phyloP scores from a whole-genome alignment of 768 basidiomycete species.

The Neoboletus magnificus region DNA sequence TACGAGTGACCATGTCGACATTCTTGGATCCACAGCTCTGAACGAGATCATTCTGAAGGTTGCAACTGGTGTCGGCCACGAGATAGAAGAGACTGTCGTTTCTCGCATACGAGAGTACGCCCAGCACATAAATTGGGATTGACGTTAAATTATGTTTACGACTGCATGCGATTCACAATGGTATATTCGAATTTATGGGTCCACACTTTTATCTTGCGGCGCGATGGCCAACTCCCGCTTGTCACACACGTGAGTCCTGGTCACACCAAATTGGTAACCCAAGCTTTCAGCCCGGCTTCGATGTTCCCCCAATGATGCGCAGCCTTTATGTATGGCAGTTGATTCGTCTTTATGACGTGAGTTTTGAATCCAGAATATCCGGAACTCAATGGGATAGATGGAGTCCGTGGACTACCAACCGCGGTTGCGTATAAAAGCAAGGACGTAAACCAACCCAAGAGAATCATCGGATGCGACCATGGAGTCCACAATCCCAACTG shows the following conservation, averaged over 20 bases:
- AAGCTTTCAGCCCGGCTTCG: not conserved
- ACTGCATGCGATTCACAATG: not conserved
- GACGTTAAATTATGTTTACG: conserved; percentile 15
- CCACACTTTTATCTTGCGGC: not conserved
- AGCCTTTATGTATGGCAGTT: not conserved
- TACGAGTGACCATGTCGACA: conserved; percentile 89
- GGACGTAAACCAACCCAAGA: not conserved
- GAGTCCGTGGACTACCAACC: not conserved
- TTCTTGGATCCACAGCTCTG: conserved; percentile 71
- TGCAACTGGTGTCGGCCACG: conserved; percentile 76
- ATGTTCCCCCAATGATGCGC: not conserved
- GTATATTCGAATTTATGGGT: conserved; percentile 1
- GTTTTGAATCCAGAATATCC: not conserved
- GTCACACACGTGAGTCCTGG: not conserved
- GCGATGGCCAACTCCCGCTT: not conserved
- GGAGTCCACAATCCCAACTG: conserved; percentile 20
- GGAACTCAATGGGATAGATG: not conserved
- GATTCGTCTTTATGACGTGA: not conserved
- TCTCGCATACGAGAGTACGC: conserved; percentile 79
- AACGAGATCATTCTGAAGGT: conserved; percentile 92
- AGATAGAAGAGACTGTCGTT: conserved; percentile 66
- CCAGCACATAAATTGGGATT: conserved; percentile 76
- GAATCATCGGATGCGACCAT: not conserved
- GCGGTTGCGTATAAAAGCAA: conserved; percentile 2
- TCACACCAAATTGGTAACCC: not conserved